Base-by-base conservation (phyloP, 768 basidiomycete genomes). In the Inosperma sp. region DNA sequence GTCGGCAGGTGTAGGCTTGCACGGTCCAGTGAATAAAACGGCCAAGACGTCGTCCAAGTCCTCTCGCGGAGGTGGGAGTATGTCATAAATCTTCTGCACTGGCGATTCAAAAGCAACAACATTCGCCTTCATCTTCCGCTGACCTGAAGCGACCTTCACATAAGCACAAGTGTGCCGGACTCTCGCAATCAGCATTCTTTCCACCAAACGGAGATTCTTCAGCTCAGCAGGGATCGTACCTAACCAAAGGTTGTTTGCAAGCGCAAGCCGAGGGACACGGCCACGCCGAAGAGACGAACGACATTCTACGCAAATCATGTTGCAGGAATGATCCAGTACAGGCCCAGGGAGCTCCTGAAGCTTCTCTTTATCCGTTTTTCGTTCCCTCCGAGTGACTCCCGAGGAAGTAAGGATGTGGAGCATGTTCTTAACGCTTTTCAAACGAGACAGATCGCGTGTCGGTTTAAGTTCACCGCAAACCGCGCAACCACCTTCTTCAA, bases 241-340 rank as follows among this genome's bases (percentile, higher is more conserved):
- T 12, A 71, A 6, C 68, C 68, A 71, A 5, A 67, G 47, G 1
- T 64, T 63, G 52, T 66, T 70, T 1, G 62, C 66, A n/a, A 71
- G 43, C 4, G 65, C 48, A 7, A 47, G 17, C 3, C 4, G n/a
- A 3, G 59, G 56, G 0, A 54, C 27, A 29, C 49, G 35, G 5
- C 42, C 34, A 6, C 39, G 26, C 3, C 34, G 14, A 2, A 59
- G 8, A 2, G 19, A 12, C 4, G 14, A 7, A 0, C 34, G 27
- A 53, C 58, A 57, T 9, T 10, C 7, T 29, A 47, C 9, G 31
- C 59, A 60, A 22, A 54, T 52, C 3, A 12, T 9, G 5, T 42
- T 14, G 22, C 58, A 57, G 22, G 25, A 9, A 27, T 50, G 35
- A 27, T 53, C 59, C 3, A 60, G 25, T 7, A 57, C 49, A 48